Evolutionary conservation across 441 rosid genomes (phyloP).

Genomic region (Brassica balearica): DNA sequence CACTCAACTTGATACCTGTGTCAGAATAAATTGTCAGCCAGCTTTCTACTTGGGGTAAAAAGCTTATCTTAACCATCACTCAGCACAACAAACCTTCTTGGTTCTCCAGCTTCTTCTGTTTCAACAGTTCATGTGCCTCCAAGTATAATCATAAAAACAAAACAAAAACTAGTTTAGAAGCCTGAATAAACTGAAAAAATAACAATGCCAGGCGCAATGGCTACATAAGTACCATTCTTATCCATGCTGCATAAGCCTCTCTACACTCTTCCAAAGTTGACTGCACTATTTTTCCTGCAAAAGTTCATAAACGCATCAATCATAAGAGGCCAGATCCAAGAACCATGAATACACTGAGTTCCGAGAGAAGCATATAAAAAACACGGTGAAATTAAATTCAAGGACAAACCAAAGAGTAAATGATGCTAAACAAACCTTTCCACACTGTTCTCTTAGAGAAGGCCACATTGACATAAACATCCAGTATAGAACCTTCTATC

Average conservation of each 20-base stretch:
- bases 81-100: conserved; percentile 47
- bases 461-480: conserved; percentile 76
- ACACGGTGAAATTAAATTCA: neutral
- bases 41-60: conserved; percentile 8
- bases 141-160: neutral
- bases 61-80: conserved; percentile 15
- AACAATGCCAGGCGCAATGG: conserved; percentile 18
- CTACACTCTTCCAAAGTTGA: conserved; percentile 89
- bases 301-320: conserved; percentile 11
- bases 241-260: conserved; percentile 83
- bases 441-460: conserved; percentile 87
- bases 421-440: conserved; percentile 66
- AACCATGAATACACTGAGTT: conserved; percentile 7
- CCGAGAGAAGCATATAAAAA: conserved; percentile 30
- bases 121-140: conserved; percentile 81
- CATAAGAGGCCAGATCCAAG: conserved; percentile 28
- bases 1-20: conserved; percentile 40
- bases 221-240: conserved; percentile 61
- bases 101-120: conserved; percentile 72
- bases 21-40: conserved; percentile 31
- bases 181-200: conserved; percentile 7
- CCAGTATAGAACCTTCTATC: conserved; percentile 72
- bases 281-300: conserved; percentile 87
- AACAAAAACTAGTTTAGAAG: conserved; percentile 13
- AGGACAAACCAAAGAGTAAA: conserved; percentile 12